Base-by-base conservation (phyloP, 2,329 filamentous ascomycete genomes). In the Neopestalotiopsis clavispora region DNA sequence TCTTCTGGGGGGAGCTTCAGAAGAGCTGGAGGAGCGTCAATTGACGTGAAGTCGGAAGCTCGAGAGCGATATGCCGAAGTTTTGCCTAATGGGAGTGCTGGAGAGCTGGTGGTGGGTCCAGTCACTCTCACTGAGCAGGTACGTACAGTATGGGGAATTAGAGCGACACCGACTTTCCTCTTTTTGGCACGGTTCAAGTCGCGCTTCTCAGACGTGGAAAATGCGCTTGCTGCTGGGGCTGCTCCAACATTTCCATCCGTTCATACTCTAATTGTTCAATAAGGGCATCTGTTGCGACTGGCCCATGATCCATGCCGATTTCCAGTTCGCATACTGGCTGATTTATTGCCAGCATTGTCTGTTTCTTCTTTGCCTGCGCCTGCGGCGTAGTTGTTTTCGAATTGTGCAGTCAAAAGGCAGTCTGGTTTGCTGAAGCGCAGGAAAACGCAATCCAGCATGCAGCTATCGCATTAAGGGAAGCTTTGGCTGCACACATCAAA, bases 1-100 rank as follows among this genome's bases (percentile, higher is more conserved):
- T 65, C 62, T 49, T 7, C 45, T 58, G 28, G 20, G 13, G 42
- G 63, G 45, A 66, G 61, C 61, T 28, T 23, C 28, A 34, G 45
- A 34, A 23, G 17, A 20, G 32, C 28, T 34, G 49, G 42, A 52
- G 40, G 62, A 52, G 42, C 62, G 49, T 66, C 49, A 28, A 66
- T 57, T 58, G 49, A 58, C 42, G n/a, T 66, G 63, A 57, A 58
- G 49, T 66, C 52, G 42, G 32, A 52, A 56, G 63, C 63, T 66
- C 49, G n/a, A 28, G 23, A 28, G 23, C 40, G 52, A 34, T 30
- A 14, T 20, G 63, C 63, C 63, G 63, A 57, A 66, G 63, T 66
- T 66, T 58, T 66, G 63, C 63, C 63, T 34, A 52, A 2, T 38
- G 38, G 30, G 59, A 62, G 34, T 5, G 17, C 23, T 28, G 23